These are phyloP conservation scores for Leishmania lainsoni DNA, from an alignment of 208 protist species.

Conservation along the genomic window DNA sequence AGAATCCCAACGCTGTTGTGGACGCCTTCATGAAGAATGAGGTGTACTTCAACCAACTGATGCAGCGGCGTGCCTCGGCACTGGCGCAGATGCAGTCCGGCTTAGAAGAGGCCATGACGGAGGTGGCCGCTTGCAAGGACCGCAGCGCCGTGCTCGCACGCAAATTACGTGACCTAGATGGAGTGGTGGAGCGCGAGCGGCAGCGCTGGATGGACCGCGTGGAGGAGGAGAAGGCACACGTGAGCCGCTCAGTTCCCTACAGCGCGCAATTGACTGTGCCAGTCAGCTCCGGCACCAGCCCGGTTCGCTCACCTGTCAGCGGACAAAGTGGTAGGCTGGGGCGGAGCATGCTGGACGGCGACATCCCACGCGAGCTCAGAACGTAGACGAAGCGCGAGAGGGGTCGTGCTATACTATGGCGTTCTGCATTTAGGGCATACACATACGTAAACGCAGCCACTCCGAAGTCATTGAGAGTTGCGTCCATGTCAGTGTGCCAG, in stretches of 20 bases:
- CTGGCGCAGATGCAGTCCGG: slow-evolving; percentile 58
- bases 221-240: slow-evolving; percentile 67
- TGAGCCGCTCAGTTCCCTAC: slow-evolving; percentile 38
- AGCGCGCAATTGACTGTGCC: slow-evolving; percentile 12
- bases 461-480: background rate
- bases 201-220: slow-evolving; percentile 65
- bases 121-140: slow-evolving; percentile 71
- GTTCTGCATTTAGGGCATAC: too few species aligned
- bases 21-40: slow-evolving; percentile 88
- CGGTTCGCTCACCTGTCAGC: slow-evolving; percentile 17
- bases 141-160: slow-evolving; percentile 52
- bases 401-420: background rate
- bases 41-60: slow-evolving; percentile 82
- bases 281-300: slow-evolving; percentile 25
- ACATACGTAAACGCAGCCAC: background rate
- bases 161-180: slow-evolving; percentile 72
- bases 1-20: slow-evolving; percentile 62
- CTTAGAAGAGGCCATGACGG: slow-evolving; percentile 64
- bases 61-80: slow-evolving; percentile 64
- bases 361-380: slow-evolving; percentile 17
- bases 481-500: background rate
- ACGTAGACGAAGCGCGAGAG: slow-evolving; percentile 8
- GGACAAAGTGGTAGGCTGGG: slow-evolving; percentile 15
- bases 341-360: slow-evolving; percentile 19
- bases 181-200: slow-evolving; percentile 67